These are phyloP conservation scores for Crotalaria pallida DNA, from an alignment of 306 rosid genomes.

Conservation along the genomic window DNA sequence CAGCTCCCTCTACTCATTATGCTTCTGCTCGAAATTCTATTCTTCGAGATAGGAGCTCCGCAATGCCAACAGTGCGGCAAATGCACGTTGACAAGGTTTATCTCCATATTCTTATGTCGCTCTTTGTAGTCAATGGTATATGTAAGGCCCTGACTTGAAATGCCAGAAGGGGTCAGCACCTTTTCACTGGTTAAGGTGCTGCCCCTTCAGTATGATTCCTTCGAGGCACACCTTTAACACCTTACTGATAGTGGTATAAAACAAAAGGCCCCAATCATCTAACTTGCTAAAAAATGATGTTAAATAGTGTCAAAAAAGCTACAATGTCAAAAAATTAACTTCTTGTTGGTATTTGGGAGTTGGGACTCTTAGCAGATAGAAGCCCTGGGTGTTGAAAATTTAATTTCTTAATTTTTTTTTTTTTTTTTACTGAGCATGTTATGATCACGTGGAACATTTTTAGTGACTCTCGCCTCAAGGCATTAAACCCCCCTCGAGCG, in stretches of 20 bases:
- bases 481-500: constrained; percentile 4
- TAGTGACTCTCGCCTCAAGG: neutral
- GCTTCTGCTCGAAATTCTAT: constrained; percentile 56
- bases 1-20: constrained; percentile 49
- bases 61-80: constrained; percentile 61
- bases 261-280: neutral
- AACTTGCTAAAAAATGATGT: constrained; percentile 10
- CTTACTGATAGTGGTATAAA: neutral
- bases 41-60: constrained; percentile 73
- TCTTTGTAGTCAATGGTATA: neutral
- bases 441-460: neutral
- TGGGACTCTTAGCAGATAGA: constrained; percentile 7
- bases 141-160: neutral
- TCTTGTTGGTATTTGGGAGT: constrained; percentile 1
- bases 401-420: neutral
- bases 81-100: constrained; percentile 77
- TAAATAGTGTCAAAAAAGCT: constrained; percentile 21
- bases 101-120: neutral
- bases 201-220: constrained; percentile 13
- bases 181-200: neutral
- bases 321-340: neutral
- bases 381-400: constrained; percentile 20
- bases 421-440: neutral
- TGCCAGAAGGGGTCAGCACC: constrained; percentile 12
- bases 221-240: neutral